These are phyloP conservation scores for Lasiodiplodia sp. DNA, from an alignment of 2,329 filamentous ascomycete species.

Conservation along the genomic window DNA sequence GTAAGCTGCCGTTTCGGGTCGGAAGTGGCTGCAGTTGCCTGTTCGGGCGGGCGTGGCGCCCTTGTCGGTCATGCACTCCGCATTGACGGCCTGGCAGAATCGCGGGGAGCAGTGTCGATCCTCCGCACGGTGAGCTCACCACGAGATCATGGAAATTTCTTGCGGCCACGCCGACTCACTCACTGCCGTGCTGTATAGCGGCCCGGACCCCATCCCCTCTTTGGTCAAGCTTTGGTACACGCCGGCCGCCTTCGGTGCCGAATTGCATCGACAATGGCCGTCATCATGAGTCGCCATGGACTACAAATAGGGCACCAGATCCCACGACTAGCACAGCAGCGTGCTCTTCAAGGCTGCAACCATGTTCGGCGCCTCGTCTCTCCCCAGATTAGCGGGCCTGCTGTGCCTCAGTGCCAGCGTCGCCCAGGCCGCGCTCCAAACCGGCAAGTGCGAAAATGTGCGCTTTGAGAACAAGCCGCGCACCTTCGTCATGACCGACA, in stretches of 20 bases:
- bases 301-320: not conserved
- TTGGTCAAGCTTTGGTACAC: not conserved
- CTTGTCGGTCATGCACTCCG: constrained; percentile 10
- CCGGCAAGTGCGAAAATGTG: constrained; percentile 9
- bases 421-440: constrained; percentile 1
- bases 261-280: not conserved
- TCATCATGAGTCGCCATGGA: not conserved
- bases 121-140: constrained; percentile 23
- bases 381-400: constrained; percentile 8
- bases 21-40: constrained; percentile 5
- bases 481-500: constrained; percentile 35
- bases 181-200: not conserved
- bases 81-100: not conserved
- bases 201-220: constrained; percentile 1
- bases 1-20: not conserved
- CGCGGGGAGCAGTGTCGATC: constrained; percentile 20
- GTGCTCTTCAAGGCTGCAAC: not conserved
- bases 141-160: not conserved
- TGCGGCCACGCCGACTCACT: not conserved
- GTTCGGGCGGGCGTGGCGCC: not conserved
- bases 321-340: not conserved
- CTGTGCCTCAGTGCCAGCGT: constrained; percentile 14
- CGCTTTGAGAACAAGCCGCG: constrained; percentile 27
- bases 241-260: not conserved
- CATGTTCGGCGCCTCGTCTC: constrained; percentile 10